A percentile compares a stretch with the other conserved stretches of the same genome.
phyloP scores from a whole-genome alignment of 2,329 filamentous ascomycete species.

The Zymoseptoria ardabiliae region DNA sequence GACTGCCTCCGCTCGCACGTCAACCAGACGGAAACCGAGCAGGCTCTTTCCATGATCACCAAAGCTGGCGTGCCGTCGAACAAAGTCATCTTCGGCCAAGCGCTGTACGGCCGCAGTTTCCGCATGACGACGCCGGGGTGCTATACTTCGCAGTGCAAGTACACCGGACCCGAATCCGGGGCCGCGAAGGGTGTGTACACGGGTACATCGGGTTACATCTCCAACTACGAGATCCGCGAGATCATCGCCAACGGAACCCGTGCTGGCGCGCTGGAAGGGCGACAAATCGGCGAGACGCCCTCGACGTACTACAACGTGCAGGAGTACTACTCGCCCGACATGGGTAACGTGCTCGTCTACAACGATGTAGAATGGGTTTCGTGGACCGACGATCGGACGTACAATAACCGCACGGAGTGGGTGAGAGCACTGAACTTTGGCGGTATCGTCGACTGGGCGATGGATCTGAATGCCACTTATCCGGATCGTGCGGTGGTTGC shows the following conservation, averaged over 20 bases:
- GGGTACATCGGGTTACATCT: constrained; percentile 29
- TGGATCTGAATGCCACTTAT: constrained; percentile 2
- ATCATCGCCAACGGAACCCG: constrained; percentile 19
- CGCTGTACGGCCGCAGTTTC: constrained; percentile 81
- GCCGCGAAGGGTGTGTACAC: constrained; percentile 29
- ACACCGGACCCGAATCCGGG: constrained; percentile 20
- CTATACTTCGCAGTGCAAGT: constrained; percentile 21
- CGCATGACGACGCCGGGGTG: constrained; percentile 35
- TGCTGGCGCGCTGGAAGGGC: not conserved
- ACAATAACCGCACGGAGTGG: constrained; percentile 4
- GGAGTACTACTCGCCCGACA: constrained; percentile 1
- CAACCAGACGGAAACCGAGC: constrained; percentile 33
- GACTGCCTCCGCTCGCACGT: constrained; percentile 30
- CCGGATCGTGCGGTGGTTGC: not conserved
- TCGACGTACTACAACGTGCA: constrained; percentile 1
- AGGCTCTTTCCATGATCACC: constrained; percentile 35
- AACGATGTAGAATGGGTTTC: constrained; percentile 5
- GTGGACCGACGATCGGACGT: constrained; percentile 2
- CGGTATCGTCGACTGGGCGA: constrained; percentile 7
- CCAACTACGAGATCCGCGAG: constrained; percentile 29
- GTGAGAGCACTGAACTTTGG: not conserved
- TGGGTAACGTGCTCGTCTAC: constrained; percentile 7
- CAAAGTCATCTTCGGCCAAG: constrained; percentile 81
- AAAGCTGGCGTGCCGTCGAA: constrained; percentile 48
- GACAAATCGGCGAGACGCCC: not conserved